A percentile compares a stretch with the other conserved stretches of the same genome.
phyloP scores from a whole-genome alignment of 106 monocot genomes.

The Iris macrosiphon region DNA sequence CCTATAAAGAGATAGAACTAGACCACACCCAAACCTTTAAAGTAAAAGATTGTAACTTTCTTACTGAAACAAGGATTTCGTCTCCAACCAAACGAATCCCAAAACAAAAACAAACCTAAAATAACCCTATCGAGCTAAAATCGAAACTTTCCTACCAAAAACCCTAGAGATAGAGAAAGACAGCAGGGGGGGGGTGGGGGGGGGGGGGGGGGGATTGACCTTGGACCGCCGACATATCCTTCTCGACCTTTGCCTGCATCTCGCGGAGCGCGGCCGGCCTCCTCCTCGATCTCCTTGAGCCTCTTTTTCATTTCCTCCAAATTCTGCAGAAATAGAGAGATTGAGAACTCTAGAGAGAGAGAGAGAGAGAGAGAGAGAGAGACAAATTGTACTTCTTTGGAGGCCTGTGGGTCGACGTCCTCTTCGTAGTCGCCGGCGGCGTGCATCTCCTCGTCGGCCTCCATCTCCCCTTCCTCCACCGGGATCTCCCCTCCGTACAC shows the following conservation, averaged over 20 bases:
- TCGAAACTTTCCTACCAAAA: neutral
- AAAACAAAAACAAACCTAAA: neutral
- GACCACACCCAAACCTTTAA: too few relatives aligned
- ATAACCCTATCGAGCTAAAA: neutral
- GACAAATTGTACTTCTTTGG: conserved; percentile 3
- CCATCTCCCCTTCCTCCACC: conserved; percentile 14
- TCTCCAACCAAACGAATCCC: neutral
- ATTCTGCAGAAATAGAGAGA: conserved; percentile 7
- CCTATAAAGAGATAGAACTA: too few relatives aligned
- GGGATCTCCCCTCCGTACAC: conserved; percentile 37
- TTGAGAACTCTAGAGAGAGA: neutral
- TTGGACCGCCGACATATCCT: conserved; percentile 64
- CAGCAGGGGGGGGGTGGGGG: neutral
- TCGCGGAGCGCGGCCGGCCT: conserved; percentile 51
- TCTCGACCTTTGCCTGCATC: conserved; percentile 80
- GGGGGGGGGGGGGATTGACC: conserved; percentile 9
- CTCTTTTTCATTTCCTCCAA: conserved; percentile 59
- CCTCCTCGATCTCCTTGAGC: conserved; percentile 75
- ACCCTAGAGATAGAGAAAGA: neutral
- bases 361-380: neutral
- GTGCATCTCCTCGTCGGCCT: conserved; percentile 5
- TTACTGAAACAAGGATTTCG: too few relatives aligned
- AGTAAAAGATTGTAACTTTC: too few relatives aligned
- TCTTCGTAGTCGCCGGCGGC: conserved; percentile 3
- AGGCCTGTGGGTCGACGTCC: conserved; percentile 4